Base-by-base conservation (phyloP, 176 grass and related monocot species). In the Typha latifolia region DNA sequence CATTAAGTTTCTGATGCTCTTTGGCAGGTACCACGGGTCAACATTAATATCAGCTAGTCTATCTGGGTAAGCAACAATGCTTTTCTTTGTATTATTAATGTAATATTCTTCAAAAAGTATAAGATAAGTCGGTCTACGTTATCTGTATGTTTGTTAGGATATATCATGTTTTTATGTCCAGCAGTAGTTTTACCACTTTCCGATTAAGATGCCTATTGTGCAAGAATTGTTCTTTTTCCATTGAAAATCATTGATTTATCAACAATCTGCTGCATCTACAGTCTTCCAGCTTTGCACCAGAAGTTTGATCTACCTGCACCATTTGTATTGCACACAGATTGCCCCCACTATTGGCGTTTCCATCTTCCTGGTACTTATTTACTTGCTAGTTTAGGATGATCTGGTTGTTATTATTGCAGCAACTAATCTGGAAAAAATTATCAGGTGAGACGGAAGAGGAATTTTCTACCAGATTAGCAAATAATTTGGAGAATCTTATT, bases 231-330 rank as follows among this genome's bases (percentile, higher is more conserved):
- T 43, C 0, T 10, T 9, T 43, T 10, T 43, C 7, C 37, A 43
- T 43, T 10, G 37, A 43, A 61, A 16, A 20, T 53, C n/a, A 14
- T 73, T 70, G 31, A 32, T 72, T 47, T 4, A 26, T 27, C 12
- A 61, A 77, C 62, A 64, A 10, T 70, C 66, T 82, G 53, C 23
- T 82, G 10, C 49, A 74, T 84, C 19, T 76, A 65, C 48, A 97
- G 94, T 66, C 94, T 97, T 80, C 88, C 93, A 73, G 78, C 89
- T 23, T 61, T 97, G 63, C 94, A 97, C 79, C 89, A 97, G 59
- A 97, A 97, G 75, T 97, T 97, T 78, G 94, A 97, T 90, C 88
- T 97, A 48, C 94, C 89, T 22, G 80, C 81, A 75, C 83, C 89
- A 66, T 97, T 97, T 85, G 85, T 97, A 74, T 81, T 90, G 66